Evolutionary conservation across 768 basidiomycete species (phyloP).

Genomic region (Pleurotus citrinopileatus): DNA sequence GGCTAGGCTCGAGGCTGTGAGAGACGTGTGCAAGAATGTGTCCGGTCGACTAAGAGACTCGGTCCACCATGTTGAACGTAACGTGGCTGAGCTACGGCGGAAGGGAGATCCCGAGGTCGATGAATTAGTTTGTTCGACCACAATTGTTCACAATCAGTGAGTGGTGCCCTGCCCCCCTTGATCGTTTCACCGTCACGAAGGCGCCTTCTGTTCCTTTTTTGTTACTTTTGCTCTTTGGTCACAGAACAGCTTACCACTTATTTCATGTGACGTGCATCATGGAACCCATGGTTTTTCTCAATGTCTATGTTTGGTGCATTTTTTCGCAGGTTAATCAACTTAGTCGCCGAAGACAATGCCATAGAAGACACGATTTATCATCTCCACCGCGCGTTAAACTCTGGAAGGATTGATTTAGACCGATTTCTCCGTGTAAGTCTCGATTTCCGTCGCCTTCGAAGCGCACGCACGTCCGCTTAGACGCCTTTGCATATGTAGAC

Average conservation of each 20-base stretch:
- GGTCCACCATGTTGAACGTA: conserved; percentile 66
- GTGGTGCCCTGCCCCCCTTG: conserved; percentile 25
- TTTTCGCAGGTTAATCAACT: conserved; percentile 73
- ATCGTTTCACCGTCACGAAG: conserved; percentile 13
- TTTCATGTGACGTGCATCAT: not conserved
- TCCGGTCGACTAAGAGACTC: conserved; percentile 60
- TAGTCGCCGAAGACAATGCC: conserved; percentile 99
- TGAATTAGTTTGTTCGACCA: conserved; percentile 93
- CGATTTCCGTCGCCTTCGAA: conserved; percentile 13
- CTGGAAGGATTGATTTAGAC: conserved; percentile 90
- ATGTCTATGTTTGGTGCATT: not conserved
- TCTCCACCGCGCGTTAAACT: conserved; percentile 88
- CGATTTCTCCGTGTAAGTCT: conserved; percentile 82
- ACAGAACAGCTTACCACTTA: conserved; percentile 7
- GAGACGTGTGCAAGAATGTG: conserved; percentile 84
- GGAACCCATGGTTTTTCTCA: conserved; percentile 12
- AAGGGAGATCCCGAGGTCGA: conserved; percentile 94
- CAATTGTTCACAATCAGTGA: conserved; percentile 96
- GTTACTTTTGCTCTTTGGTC: not conserved
- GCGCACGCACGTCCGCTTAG: conserved; percentile 10
- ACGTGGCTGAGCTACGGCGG: conserved; percentile 72
- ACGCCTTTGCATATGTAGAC: conserved; percentile 39
- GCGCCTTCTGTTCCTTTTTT: conserved; percentile 8
- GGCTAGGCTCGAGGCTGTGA: conserved; percentile 89
- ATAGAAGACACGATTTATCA: conserved; percentile 99